These are phyloP conservation scores for Cystoisospora suis DNA, from an alignment of 169 alveolate species.

Conservation along the genomic window DNA sequence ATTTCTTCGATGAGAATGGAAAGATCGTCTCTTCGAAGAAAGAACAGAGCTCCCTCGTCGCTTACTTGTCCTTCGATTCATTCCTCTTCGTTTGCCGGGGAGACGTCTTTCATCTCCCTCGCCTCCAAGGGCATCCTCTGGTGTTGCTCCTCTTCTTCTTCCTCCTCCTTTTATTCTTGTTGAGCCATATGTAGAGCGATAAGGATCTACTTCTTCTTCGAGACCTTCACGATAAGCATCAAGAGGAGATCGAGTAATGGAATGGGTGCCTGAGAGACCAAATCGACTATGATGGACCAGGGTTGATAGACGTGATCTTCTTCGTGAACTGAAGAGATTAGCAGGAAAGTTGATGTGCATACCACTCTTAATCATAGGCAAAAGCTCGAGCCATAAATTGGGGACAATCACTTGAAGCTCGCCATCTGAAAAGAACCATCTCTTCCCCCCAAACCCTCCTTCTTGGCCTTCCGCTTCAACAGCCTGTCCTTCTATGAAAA, in stretches of 20 bases:
- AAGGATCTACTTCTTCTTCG: too few species aligned
- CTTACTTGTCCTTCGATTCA: background rate
- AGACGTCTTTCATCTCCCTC: background rate
- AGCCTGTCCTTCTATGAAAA: background rate
- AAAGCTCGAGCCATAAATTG: conserved; percentile 44
- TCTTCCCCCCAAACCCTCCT: conserved; percentile 65
- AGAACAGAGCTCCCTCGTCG: background rate
- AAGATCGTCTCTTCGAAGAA: too few species aligned
- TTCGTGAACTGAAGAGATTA: background rate
- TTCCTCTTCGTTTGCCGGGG: background rate
- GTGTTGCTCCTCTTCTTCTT: too few species aligned
- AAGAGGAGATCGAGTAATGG: too few species aligned
- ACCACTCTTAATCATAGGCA: conserved; percentile 55
- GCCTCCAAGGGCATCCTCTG: background rate
- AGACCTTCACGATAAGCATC: too few species aligned
- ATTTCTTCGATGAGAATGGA: too few species aligned
- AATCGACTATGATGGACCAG: too few species aligned
- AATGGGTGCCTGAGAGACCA: too few species aligned
- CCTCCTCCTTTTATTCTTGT: too few species aligned
- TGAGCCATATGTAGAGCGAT: too few species aligned
- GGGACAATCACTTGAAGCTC: conserved; percentile 44
- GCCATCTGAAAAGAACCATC: conserved; percentile 62
- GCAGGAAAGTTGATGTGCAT: conserved; percentile 50
- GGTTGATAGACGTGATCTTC: too few species aligned
- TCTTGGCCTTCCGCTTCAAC: conserved; percentile 10